A percentile compares a stretch with the other conserved stretches of the same genome.
phyloP scores from a whole-genome alignment of 1,139 yeast species.

The Yamadazyma trypodendri region DNA sequence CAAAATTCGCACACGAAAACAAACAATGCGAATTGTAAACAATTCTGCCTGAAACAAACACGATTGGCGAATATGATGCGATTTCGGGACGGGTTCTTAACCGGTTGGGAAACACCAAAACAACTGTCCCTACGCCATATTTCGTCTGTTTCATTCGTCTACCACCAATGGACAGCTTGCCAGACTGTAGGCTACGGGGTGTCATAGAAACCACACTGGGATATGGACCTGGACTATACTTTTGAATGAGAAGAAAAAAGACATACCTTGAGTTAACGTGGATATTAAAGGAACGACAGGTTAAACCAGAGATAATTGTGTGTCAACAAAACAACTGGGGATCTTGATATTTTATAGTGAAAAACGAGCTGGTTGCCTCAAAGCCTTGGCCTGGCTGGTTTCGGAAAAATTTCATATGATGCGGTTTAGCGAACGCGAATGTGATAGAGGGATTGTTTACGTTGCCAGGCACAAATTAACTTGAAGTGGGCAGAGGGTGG shows the following conservation, averaged over 20 bases:
- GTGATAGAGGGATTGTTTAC: background rate
- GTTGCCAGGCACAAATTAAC: background rate
- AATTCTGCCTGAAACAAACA: background rate
- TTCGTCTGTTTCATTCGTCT: too few species aligned
- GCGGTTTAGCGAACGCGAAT: background rate
- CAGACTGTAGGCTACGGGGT: too few species aligned
- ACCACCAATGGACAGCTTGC: too few species aligned
- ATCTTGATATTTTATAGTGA: slow-evolving; percentile 1
- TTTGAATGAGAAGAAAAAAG: too few species aligned
- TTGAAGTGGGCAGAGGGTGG: background rate
- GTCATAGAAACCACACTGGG: too few species aligned
- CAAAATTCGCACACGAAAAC: background rate
- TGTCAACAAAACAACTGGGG: slow-evolving; percentile 4
- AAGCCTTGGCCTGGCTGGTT: slow-evolving; percentile 3
- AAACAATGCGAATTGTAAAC: background rate
- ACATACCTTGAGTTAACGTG: slow-evolving; percentile 1
- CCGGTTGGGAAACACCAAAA: too few species aligned
- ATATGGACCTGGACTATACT: too few species aligned
- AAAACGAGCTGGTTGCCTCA: background rate
- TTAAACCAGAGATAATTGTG: slow-evolving; percentile 16
- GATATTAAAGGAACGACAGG: slow-evolving; percentile 19
- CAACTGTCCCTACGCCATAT: too few species aligned
- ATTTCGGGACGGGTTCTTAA: background rate
- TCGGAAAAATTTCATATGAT: background rate
- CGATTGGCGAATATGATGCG: background rate